Evolutionary conservation across 2,329 filamentous ascomycete genomes (phyloP).

Genomic region (Fonsecaea erecta): DNA sequence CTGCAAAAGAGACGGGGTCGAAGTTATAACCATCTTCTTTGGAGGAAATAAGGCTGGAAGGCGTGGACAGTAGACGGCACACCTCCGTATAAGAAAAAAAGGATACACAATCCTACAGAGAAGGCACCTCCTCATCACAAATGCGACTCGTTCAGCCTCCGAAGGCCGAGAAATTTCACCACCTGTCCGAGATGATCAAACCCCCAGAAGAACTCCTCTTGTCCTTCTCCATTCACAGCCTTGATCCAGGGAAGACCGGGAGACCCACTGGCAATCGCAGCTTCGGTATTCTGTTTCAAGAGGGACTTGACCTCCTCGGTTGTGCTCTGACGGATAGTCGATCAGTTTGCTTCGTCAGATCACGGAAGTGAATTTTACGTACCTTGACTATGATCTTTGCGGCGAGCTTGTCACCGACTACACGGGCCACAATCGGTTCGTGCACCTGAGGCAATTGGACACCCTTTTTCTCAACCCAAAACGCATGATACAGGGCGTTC

Average conservation of each 20-base stretch:
- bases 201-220: constrained; percentile 63
- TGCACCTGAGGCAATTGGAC: constrained; percentile 41
- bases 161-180: constrained; percentile 57
- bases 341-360: not conserved
- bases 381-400: constrained; percentile 49
- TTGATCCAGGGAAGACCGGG: constrained; percentile 66
- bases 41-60: not conserved
- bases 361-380: constrained; percentile 37
- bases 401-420: constrained; percentile 52
- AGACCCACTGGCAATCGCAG: constrained; percentile 58
- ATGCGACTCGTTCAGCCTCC: constrained; percentile 40
- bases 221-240: constrained; percentile 59
- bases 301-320: constrained; percentile 46
- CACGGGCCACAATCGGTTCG: constrained; percentile 44
- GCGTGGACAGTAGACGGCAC: not conserved
- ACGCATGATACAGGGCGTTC: constrained; percentile 55
- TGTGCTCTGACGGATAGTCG: constrained; percentile 20
- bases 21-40: constrained; percentile 17
- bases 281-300: constrained; percentile 57
- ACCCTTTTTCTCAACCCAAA: constrained; percentile 52
- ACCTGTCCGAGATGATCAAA: constrained; percentile 64
- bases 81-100: not conserved
- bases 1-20: constrained; percentile 16
- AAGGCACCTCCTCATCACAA: not conserved
- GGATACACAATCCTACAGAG: not conserved